phyloP scores from a whole-genome alignment of 768 basidiomycete species.

The Lactarius deliciosus region DNA sequence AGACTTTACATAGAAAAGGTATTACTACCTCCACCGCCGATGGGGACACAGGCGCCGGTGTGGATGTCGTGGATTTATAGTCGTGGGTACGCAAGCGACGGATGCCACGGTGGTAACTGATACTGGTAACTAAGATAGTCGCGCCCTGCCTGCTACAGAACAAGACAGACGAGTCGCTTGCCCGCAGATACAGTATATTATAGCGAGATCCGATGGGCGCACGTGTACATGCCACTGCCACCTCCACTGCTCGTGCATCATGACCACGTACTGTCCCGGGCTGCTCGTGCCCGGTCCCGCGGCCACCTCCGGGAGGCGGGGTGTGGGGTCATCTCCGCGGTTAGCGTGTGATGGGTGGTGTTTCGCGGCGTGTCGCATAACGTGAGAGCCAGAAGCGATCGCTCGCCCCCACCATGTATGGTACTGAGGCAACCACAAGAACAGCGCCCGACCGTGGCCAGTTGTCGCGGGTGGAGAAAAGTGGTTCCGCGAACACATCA shows the following conservation, averaged over 20 bases:
- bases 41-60: not conserved
- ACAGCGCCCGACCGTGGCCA: not conserved
- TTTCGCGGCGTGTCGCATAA: not conserved
- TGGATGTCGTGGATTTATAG: not conserved
- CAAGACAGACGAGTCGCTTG: not conserved
- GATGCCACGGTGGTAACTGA: not conserved
- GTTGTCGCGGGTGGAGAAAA: not conserved
- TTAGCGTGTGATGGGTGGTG: not conserved
- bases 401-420: not conserved
- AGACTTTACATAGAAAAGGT: not conserved
- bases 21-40: not conserved
- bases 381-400: not conserved
- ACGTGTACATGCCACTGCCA: not conserved
- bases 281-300: not conserved
- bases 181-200: not conserved
- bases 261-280: too few relatives aligned
- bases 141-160: not conserved
- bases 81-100: not conserved
- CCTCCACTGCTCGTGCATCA: not conserved
- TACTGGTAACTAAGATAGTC: not conserved
- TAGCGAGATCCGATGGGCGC: not conserved
- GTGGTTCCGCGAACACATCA: not conserved
- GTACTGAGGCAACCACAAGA: not conserved
- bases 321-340: not conserved
- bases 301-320: not conserved